Base-by-base conservation (phyloP, 192 early-diverging fungal genomes). In the Lobosporangium transversale region DNA sequence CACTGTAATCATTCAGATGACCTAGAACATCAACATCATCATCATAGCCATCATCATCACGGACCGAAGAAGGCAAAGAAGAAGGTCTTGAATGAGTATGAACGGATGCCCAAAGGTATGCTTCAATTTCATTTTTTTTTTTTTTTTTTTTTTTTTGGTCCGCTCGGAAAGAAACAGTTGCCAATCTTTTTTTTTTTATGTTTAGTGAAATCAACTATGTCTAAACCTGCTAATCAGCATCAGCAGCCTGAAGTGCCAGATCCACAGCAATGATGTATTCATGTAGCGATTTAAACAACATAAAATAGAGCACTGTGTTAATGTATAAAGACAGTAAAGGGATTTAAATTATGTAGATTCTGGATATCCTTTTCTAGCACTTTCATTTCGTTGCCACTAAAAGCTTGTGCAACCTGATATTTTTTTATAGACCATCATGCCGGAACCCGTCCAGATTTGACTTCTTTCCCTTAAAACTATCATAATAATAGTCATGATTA, bases 91-190 rank as follows among this genome's bases (percentile, higher is more conserved):
- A 75, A 75, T 31, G 70, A 65, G 24, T 75, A 75, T 33, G 70
- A 75, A 44, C 35, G 63, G 44, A 65, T 65, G 56, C 70, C 70
- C 12, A 75, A 75, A 66, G 70, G 70, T 75, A 66, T 21, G 4
- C 14, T 15, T 2, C 2, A 17, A 47, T 15, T 21, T 51, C n/a
- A n/a, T n/a, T n/a, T n/a, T n/a, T n/a, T n/a, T n/a, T n/a, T n/a
- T n/a, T n/a, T n/a, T n/a, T n/a, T n/a, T n/a, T n/a, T n/a, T n/a
- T n/a, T n/a, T n/a, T n/a, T n/a, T n/a, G n/a, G n/a, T n/a, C n/a
- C n/a, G n/a, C n/a, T 40, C 37, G 37, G 8, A 40, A 10, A 14
- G 14, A 40, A 10, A 7, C 14, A 40, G 37, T 21, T 10, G 47
- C 21, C 6, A 21, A 14, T 14, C 47, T 21, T 1, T 23, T 49